These are phyloP conservation scores for Chlamydomonas sp. DNA, from an alignment of 139 green algal species.

Conservation along the genomic window DNA sequence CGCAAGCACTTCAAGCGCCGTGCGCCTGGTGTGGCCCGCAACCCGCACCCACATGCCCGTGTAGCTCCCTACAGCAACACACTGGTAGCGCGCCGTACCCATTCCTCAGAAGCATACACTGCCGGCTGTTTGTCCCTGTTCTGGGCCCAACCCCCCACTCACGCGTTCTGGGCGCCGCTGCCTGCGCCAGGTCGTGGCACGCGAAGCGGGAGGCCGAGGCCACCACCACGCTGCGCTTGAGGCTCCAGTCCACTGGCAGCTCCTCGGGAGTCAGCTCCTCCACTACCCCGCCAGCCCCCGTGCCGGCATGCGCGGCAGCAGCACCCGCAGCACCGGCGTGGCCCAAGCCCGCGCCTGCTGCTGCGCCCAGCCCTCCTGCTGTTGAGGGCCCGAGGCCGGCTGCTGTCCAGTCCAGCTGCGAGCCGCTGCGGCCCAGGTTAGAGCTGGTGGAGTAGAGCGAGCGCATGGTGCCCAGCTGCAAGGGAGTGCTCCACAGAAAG, in stretches of 20 bases:
- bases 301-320: background rate
- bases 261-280: slow-evolving; percentile 26
- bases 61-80: background rate
- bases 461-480: slow-evolving; percentile 18
- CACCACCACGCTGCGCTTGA: slow-evolving; percentile 31
- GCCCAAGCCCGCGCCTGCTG: background rate
- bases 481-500: no score
- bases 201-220: background rate
- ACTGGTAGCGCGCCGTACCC: background rate
- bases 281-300: background rate
- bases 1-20: no score
- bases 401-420: background rate
- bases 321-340: background rate
- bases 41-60: background rate
- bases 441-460: background rate
- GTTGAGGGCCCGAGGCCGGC: background rate
- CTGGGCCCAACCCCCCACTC: background rate
- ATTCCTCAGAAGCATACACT: background rate
- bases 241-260: slow-evolving; percentile 25
- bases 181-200: background rate
- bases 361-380: background rate
- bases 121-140: background rate
- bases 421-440: background rate
- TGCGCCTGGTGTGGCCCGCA: no score
- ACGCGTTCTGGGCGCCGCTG: background rate